Evolutionary conservation across 441 rosid genomes (phyloP).

Genomic region (Cnidoscolus chayamansa): DNA sequence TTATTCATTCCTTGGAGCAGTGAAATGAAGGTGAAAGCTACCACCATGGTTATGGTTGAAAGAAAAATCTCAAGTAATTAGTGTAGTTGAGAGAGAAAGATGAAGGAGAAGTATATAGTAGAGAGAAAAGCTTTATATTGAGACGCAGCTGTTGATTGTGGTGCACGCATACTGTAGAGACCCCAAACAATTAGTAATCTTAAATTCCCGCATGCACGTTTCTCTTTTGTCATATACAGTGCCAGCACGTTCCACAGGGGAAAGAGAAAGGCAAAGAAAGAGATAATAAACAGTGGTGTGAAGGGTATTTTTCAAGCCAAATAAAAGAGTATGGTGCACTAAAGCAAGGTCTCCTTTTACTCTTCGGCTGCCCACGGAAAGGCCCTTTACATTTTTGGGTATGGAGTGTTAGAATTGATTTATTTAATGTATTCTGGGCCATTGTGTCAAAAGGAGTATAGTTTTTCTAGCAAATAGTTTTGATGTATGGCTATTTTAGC

Average conservation of each 20-base stretch:
- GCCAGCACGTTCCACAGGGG: constrained; percentile 28
- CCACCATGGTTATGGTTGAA: constrained; percentile 11
- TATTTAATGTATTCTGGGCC: no score
- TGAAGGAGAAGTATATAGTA: no score
- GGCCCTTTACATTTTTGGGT: neutral
- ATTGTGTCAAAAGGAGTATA: neutral
- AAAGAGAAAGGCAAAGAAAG: constrained; percentile 19
- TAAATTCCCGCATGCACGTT: constrained; percentile 41
- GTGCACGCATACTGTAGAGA: constrained; percentile 11
- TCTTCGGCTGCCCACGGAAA: constrained; percentile 2
- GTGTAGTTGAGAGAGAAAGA: no score
- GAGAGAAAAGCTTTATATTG: neutral
- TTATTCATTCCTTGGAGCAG: constrained; percentile 7
- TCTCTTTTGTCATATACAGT: constrained; percentile 18
- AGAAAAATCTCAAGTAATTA: neutral
- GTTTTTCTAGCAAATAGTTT: no score
- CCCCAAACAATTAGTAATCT: neutral
- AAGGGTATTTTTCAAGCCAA: constrained; percentile 11
- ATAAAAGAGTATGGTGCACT: constrained; percentile 25
- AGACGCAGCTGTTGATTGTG: neutral
- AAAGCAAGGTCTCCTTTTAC: constrained; percentile 22
- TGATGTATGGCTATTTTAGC: no score
- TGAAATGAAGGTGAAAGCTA: neutral
- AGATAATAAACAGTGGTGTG: neutral
- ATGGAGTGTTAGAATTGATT: neutral